phyloP scores from a whole-genome alignment of 2,329 filamentous ascomycete genomes.

The Verticillium alfalfae region DNA sequence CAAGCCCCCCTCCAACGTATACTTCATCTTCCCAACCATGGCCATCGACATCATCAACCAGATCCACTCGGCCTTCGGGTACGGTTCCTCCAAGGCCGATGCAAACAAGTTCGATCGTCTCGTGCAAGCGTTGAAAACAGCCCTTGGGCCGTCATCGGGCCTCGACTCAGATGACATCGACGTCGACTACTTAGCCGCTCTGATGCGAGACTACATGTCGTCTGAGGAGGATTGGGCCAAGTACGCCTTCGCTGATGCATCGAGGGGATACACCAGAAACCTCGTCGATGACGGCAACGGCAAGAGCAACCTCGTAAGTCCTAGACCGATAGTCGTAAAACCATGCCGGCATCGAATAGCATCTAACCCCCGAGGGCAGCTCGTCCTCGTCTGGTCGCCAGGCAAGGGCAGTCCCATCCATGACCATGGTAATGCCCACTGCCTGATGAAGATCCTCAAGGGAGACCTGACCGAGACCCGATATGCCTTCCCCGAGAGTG shows the following conservation, averaged over 20 bases:
- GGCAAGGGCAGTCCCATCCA: constrained; percentile 81
- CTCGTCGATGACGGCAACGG: constrained; percentile 85
- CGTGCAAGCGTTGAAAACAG: constrained; percentile 65
- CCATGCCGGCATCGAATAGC: background rate
- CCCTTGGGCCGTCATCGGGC: constrained; percentile 75
- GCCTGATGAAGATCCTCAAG: constrained; percentile 83
- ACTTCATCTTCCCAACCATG: constrained; percentile 18
- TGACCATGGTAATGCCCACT: constrained; percentile 84
- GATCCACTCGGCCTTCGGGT: constrained; percentile 12
- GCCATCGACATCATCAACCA: constrained; percentile 25
- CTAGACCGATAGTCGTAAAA: background rate
- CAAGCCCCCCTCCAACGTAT: constrained; percentile 11
- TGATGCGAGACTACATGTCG: constrained; percentile 74
- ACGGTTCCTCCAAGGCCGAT: constrained; percentile 19
- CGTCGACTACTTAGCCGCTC: constrained; percentile 59
- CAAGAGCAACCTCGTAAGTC: constrained; percentile 65
- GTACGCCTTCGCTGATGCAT: constrained; percentile 69
- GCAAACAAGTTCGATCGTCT: constrained; percentile 58
- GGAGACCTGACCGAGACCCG: constrained; percentile 77
- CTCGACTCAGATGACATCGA: constrained; percentile 79
- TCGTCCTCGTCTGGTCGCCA: constrained; percentile 85
- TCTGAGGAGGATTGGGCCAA: constrained; percentile 64
- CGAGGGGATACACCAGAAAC: constrained; percentile 75
- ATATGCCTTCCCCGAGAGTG: constrained; percentile 62
- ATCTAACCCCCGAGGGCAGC: constrained; percentile 35